phyloP scores from a whole-genome alignment of 495 filamentous ascomycete genomes.

The Thermochaetoides thermophila region DNA sequence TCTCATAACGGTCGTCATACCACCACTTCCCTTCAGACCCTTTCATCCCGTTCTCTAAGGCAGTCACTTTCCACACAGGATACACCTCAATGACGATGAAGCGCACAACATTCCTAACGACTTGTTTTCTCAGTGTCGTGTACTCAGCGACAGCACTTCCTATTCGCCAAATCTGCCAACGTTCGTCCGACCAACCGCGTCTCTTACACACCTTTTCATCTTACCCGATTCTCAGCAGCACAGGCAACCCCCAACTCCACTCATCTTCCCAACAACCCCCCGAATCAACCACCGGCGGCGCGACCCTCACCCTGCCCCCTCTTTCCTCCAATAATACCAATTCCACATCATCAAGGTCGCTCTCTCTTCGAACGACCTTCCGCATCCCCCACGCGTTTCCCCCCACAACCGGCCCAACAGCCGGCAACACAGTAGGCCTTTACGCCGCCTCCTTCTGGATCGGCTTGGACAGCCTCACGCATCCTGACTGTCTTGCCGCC shows the following conservation, averaged over 20 bases:
- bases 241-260: conserved; percentile 2
- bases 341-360: conserved; percentile 5
- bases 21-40: too few species aligned
- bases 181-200: background rate
- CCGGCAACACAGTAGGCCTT: conserved; percentile 4
- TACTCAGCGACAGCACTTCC: conserved; percentile 1
- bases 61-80: too few species aligned
- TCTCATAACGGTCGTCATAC: too few species aligned
- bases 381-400: conserved; percentile 7
- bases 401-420: conserved; percentile 13
- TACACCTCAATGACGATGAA: too few species aligned
- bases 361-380: conserved; percentile 9
- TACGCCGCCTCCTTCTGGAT: conserved; percentile 18
- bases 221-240: background rate
- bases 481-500: background rate
- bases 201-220: conserved; percentile 4
- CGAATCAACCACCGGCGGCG: conserved; percentile 10
- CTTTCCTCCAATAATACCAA: background rate
- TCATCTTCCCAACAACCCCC: background rate
- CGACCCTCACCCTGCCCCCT: conserved; percentile 3
- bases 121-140: too few species aligned
- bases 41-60: too few species aligned
- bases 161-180: too few species aligned
- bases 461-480: conserved; percentile 10
- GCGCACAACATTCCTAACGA: conserved; percentile 5